These are phyloP conservation scores for Melampsora larici-populina DNA, from an alignment of 1,284 basidiomycete species.

Conservation along the genomic window DNA sequence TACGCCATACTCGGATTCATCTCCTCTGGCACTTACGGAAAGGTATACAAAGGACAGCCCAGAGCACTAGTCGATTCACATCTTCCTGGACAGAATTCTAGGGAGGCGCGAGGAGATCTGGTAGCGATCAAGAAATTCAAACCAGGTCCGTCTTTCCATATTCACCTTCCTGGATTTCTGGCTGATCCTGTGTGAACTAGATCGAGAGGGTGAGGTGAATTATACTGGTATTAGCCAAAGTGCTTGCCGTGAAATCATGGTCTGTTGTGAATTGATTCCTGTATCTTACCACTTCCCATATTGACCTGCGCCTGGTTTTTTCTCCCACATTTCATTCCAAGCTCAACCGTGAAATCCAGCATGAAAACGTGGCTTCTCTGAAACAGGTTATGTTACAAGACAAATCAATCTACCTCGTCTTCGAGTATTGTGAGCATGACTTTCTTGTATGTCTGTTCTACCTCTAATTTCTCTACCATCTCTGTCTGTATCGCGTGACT, in stretches of 20 bases:
- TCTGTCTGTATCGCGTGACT: not conserved
- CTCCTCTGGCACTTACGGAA: slow-evolving; percentile 93
- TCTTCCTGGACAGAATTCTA: slow-evolving; percentile 47
- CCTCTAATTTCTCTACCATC: not conserved
- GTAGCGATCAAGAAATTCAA: slow-evolving; percentile 99
- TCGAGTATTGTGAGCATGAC: slow-evolving; percentile 98
- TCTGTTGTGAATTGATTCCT: slow-evolving; percentile 56
- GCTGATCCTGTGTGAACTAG: not conserved
- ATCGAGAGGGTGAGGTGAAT: slow-evolving; percentile 56
- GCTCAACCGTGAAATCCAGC: slow-evolving; percentile 89
- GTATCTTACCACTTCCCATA: not conserved
- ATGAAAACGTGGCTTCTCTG: slow-evolving; percentile 86
- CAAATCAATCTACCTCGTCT: slow-evolving; percentile 97
- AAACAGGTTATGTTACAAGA: slow-evolving; percentile 95
- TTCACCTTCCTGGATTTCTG: not conserved
- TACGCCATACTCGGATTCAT: slow-evolving; percentile 96
- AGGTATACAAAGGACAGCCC: slow-evolving; percentile 79
- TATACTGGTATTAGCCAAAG: slow-evolving; percentile 98
- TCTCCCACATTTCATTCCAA: slow-evolving; percentile 52
- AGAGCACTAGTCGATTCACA: slow-evolving; percentile 46
- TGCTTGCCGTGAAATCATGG: slow-evolving; percentile 91
- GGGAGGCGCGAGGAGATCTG: slow-evolving; percentile 59
- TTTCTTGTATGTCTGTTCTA: slow-evolving; percentile 67
- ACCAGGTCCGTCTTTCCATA: slow-evolving; percentile 56
- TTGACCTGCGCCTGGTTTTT: not conserved